These are phyloP conservation scores for Arabidopsis arenosa DNA, from an alignment of 345 rosid genomes.

Conservation along the genomic window DNA sequence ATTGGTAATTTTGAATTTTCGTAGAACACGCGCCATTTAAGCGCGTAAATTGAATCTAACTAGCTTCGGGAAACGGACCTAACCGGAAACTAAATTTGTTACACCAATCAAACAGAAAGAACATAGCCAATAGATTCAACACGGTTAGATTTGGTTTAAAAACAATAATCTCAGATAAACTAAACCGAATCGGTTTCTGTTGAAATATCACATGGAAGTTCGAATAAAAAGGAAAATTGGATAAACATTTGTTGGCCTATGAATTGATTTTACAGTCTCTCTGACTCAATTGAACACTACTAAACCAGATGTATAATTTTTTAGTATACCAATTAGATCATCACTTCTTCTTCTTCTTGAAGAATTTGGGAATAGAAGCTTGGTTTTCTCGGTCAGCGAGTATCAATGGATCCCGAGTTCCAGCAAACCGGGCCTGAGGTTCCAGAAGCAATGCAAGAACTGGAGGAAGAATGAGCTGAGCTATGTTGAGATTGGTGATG, in stretches of 20 bases:
- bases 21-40: neutral
- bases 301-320: constrained; percentile 37
- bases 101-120: neutral
- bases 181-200: constrained; percentile 29
- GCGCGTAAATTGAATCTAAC: neutral
- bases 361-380: neutral
- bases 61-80: neutral
- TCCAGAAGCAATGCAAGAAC: constrained; percentile 51
- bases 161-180: neutral
- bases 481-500: constrained; percentile 36
- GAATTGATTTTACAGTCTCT: constrained; percentile 40
- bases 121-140: neutral
- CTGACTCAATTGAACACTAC: constrained; percentile 21
- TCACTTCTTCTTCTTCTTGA: constrained; percentile 30
- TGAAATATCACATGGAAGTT: neutral
- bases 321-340: constrained; percentile 37
- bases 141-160: constrained; percentile 1
- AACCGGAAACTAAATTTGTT: constrained; percentile 1
- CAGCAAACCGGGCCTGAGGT: constrained; percentile 45
- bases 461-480: constrained; percentile 50
- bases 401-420: constrained; percentile 48
- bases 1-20: constrained; percentile 22
- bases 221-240: constrained; percentile 16
- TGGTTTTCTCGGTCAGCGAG: constrained; percentile 33
- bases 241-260: constrained; percentile 35